Base-by-base conservation (phyloP, 345 rosid genomes). In the Murraya paniculata region DNA sequence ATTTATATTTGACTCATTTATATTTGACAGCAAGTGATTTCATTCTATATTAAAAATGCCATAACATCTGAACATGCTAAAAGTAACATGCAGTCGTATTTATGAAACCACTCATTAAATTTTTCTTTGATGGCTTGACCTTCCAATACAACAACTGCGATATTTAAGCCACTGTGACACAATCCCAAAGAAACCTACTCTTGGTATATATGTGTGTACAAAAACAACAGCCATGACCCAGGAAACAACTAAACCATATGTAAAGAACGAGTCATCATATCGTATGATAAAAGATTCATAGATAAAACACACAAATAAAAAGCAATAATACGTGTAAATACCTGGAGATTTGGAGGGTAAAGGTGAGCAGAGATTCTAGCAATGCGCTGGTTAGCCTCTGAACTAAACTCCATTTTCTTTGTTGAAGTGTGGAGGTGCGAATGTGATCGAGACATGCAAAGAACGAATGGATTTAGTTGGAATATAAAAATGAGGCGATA, bases 321-420 rank as follows among this genome's bases (percentile, higher is more conserved):
- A 5, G 4, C 57, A 53, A 53, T 18, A 5, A 13, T 13, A 11
- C 50, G 1, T 3, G 57, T 19, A 10, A 48, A 41, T 80, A 89
- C 91, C 94, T 84, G 94, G 78, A 78, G 79, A 81, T 81, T 81
- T 71, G 83, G 81, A 85, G 90, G 93, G 70, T 78, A 81, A 65
- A 92, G 91, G 78, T 92, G 97, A 81, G 94, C 89, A 69, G 93
- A 79, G 22, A 89, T 70, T 80, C 85, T 87, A 24, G 93, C 92
- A 83, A 90, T 88, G 24, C 97, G 85, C 71, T 84, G 85, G 75
- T 68, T 86, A 55, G 91, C 91, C 62, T 84, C 84, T 41, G 81
- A 78, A 65, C 74, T 75, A 41, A 84, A 84, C 85, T 90, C 92
- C 91, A 90, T 92, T 35, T 35, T 33, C 27, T 35, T 50, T 80